Evolutionary conservation across 768 basidiomycete genomes (phyloP), one percentile per base, ranked within the genome.

Genomic region (Leucocoprinus sp.): DNA sequence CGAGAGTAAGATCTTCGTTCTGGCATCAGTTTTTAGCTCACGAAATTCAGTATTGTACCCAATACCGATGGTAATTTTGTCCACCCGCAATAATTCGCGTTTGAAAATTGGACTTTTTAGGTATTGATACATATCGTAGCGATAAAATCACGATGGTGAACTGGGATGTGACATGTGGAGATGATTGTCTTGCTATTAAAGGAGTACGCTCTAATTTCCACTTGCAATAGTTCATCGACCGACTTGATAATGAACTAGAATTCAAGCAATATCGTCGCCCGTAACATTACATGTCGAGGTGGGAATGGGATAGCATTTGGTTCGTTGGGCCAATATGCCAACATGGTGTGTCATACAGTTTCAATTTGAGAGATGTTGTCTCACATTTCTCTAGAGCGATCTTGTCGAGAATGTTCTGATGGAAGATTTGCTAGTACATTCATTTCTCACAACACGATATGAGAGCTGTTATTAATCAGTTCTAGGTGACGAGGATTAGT

Each of bases 181-280:
- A 80, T 54, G 78, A 80, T 52, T 80, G 78, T 47, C 58, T 80
- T n/a, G 77, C 75, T 11, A 75, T 80, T 60, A 79, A 80, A 63
- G 77, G 76, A 7, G 76, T 78, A 54, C 15, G 73, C 59, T 37
- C n/a, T n/a, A n/a, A 35, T n/a, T 27, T 22, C 26, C 27, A n/a
- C 41, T 24, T 8, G 35, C 26, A 37, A 33, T 38, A 18, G 27
- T 22, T 22, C 12, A 40, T 1, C 26, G 9, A 19, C 17, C 19
- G 15, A 12, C n/a, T 14, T 26, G 11, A 6, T 26, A n/a, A 17
- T 38, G 29, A 27, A 49, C 41, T 24, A 78, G 76, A 80, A 80
- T 57, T 74, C 74, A 23, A 70, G 76, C 1, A 76, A 78, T 51
- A 56, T 80, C 43, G 24, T 70, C 23, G 70, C 67, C 0, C 59